Percentiles rank a stretch among this genome's conserved stretches.
Evolutionary conservation across 495 filamentous ascomycete species (phyloP).

Genomic region (Aspergillus sparsus): DNA sequence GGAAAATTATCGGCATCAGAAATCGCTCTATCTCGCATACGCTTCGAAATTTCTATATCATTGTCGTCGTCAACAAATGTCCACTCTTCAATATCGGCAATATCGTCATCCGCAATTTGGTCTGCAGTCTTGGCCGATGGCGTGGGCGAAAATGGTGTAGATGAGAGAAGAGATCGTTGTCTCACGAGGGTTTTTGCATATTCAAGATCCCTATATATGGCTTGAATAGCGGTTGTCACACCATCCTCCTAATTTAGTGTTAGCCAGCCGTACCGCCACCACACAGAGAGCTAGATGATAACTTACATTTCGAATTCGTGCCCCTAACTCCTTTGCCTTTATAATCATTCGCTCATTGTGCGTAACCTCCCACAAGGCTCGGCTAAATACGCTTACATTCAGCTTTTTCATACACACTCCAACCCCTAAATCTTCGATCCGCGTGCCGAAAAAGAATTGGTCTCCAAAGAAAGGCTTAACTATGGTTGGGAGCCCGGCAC

Average conservation of each 20-base stretch:
- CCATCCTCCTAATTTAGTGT: conserved; percentile 70
- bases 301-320: conserved; percentile 82
- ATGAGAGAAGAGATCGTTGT: conserved; percentile 48
- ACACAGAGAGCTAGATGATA: not conserved
- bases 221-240: conserved; percentile 83
- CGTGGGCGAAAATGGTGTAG: conserved; percentile 45
- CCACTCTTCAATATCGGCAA: conserved; percentile 63
- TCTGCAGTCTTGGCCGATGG: conserved; percentile 37
- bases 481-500: conserved; percentile 91
- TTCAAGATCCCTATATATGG: conserved; percentile 92
- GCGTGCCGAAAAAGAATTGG: conserved; percentile 90
- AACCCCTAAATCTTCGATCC: conserved; percentile 90
- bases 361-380: conserved; percentile 90
- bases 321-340: conserved; percentile 78
- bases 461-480: conserved; percentile 98
- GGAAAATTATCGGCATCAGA: conserved; percentile 28
- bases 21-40: conserved; percentile 37
- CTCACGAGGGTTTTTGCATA: conserved; percentile 90
- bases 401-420: conserved; percentile 88
- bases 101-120: conserved; percentile 43
- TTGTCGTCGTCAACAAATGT: conserved; percentile 72
- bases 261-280: conserved; percentile 1
- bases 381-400: conserved; percentile 76
- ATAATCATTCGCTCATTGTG: conserved; percentile 85
- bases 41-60: conserved; percentile 54